phyloP scores from a whole-genome alignment of 352 stramenopile species.

The Pythium phragmitis region DNA sequence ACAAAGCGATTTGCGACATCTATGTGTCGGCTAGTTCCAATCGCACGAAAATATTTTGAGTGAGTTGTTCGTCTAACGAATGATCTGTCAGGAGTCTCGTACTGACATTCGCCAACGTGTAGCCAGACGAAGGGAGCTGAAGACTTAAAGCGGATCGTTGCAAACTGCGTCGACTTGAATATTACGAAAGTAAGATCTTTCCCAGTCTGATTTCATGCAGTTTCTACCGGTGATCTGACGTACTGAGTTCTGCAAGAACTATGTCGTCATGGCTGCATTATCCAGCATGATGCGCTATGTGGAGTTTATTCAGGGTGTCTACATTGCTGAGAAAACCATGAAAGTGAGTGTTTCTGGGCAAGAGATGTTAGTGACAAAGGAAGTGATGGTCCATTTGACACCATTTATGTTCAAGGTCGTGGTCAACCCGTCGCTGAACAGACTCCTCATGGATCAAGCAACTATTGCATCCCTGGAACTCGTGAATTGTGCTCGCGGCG shows the following conservation, averaged over 20 bases:
- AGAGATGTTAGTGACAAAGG: not conserved
- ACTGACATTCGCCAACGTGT: not conserved
- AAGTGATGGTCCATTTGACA: not conserved
- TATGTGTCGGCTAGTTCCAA: constrained; percentile 59
- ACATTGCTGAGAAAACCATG: constrained; percentile 79
- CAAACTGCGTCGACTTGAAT: constrained; percentile 83
- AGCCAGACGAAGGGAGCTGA: constrained; percentile 85
- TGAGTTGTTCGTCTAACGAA: constrained; percentile 27
- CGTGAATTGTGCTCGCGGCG: constrained; percentile 50
- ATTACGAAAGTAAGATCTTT: constrained; percentile 52
- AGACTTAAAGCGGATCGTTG: constrained; percentile 79
- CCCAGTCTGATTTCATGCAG: not conserved
- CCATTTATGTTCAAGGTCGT: constrained; percentile 46
- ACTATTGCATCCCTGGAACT: constrained; percentile 75
- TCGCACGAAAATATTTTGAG: constrained; percentile 82
- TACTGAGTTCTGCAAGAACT: constrained; percentile 49
- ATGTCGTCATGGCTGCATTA: constrained; percentile 79
- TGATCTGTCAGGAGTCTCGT: not conserved
- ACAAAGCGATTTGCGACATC: constrained; percentile 50
- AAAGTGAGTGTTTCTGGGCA: constrained; percentile 39
- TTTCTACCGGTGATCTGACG: not conserved
- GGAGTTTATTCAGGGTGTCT: constrained; percentile 85
- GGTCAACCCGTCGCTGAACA: constrained; percentile 66
- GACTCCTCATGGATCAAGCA: constrained; percentile 83
- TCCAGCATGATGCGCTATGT: constrained; percentile 85